These are phyloP conservation scores for Capsella bursapastoris DNA, from an alignment of 345 rosid species.

Conservation along the genomic window DNA sequence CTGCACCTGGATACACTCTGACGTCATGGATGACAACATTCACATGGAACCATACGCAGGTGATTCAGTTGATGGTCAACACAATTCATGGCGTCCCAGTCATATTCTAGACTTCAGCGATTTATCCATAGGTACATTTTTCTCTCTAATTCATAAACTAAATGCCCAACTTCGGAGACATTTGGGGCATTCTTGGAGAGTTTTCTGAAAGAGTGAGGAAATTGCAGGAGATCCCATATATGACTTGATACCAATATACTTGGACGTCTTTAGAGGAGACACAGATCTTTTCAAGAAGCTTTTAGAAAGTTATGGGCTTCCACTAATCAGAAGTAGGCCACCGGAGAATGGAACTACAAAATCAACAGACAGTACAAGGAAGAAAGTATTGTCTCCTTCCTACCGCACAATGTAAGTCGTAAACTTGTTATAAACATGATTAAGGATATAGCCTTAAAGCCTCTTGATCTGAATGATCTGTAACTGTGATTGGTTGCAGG, in stretches of 20 bases:
- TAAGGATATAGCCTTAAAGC: neutral
- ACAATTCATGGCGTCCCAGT: conserved; percentile 69
- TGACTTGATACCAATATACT: conserved; percentile 80
- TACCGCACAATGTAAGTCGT: conserved; percentile 87
- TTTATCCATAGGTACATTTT: conserved; percentile 66
- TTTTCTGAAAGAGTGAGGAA: conserved; percentile 28
- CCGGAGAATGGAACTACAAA: conserved; percentile 30
- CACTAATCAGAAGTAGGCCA: conserved; percentile 52
- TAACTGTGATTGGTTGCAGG: conserved; percentile 50
- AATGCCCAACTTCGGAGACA: neutral
- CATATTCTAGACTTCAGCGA: conserved; percentile 85
- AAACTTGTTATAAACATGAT: neutral
- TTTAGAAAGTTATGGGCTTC: conserved; percentile 74
- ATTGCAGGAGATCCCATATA: conserved; percentile 78
- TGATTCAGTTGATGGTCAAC: conserved; percentile 43
- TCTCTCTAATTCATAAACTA: neutral
- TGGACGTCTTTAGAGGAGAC: conserved; percentile 85
- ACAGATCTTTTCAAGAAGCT: conserved; percentile 62
- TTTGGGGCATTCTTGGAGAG: neutral
- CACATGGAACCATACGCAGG: conserved; percentile 65
- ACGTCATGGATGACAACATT: conserved; percentile 93
- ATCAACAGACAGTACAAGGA: conserved; percentile 36
- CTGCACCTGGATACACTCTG: conserved; percentile 87
- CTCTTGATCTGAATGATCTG: conserved; percentile 5
- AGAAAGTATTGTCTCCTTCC: conserved; percentile 61